Evolutionary conservation across 306 rosid species (phyloP).

Genomic region (Trifolium fragiferum): DNA sequence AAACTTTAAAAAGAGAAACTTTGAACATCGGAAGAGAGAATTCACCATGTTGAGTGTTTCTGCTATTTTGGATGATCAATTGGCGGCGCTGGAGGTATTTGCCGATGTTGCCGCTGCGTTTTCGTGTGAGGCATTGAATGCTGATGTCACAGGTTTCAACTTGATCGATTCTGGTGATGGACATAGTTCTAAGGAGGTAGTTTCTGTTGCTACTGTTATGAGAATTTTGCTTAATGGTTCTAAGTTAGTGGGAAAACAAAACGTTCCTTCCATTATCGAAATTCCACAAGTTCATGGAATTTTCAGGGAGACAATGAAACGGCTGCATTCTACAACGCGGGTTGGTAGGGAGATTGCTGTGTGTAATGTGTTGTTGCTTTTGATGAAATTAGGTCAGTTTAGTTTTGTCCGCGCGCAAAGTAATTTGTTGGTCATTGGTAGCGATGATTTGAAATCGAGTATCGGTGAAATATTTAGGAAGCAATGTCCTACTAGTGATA

Average conservation of each 20-base stretch:
- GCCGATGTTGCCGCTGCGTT: slow-evolving; percentile 69
- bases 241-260: slow-evolving; percentile 72
- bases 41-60: slow-evolving; percentile 34
- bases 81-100: slow-evolving; percentile 55
- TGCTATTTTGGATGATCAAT: slow-evolving; percentile 66
- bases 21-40: background rate
- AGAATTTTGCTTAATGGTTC: slow-evolving; percentile 82
- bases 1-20: too few relatives aligned
- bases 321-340: slow-evolving; percentile 64
- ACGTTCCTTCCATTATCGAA: slow-evolving; percentile 42
- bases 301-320: slow-evolving; percentile 62
- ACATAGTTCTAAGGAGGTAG: slow-evolving; percentile 66
- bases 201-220: slow-evolving; percentile 75
- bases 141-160: slow-evolving; percentile 64
- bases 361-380: slow-evolving; percentile 46
- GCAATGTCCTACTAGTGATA: slow-evolving; percentile 54
- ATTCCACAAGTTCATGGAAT: slow-evolving; percentile 67
- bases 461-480: slow-evolving; percentile 54
- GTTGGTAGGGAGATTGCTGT: slow-evolving; percentile 54
- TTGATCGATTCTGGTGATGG: slow-evolving; percentile 85
- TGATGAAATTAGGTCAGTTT: slow-evolving; percentile 61
- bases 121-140: slow-evolving; percentile 80
- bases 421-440: slow-evolving; percentile 49
- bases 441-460: slow-evolving; percentile 38
- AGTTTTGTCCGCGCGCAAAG: slow-evolving; percentile 56